Evolutionary conservation across 139 green algal species (phyloP).

Genomic region (Volvox africanus): DNA sequence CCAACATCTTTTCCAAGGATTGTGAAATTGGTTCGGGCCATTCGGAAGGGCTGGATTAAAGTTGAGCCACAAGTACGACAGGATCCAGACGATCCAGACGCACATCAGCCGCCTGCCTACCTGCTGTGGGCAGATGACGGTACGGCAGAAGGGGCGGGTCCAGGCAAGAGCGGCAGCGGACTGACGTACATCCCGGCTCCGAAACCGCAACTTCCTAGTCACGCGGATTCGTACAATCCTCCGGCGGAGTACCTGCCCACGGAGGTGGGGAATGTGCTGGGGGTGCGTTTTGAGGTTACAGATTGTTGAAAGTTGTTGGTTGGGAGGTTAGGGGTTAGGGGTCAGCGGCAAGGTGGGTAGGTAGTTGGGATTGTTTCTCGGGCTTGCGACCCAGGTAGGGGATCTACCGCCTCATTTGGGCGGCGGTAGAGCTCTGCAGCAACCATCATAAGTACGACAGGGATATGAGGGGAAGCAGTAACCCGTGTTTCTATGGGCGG

Average conservation of each 20-base stretch:
- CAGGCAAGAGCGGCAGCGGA: conserved; percentile 77
- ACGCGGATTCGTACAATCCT: conserved; percentile 97
- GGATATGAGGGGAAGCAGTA: no score
- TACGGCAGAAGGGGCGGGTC: conserved; percentile 16
- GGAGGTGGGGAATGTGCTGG: conserved; percentile 64
- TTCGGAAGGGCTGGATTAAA: conserved; percentile 94
- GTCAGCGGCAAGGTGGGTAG: no score
- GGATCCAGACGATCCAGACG: conserved; percentile 40
- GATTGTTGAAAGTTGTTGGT: no score
- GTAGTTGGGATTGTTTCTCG: no score
- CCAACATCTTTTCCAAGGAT: conserved; percentile 53
- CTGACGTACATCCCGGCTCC: conserved; percentile 94
- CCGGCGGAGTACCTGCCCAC: conserved; percentile 95
- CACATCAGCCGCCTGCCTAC: conserved; percentile 72
- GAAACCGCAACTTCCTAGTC: conserved; percentile 91
- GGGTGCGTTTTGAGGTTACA: no score
- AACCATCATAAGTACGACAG: no score
- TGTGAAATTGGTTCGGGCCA: conserved; percentile 83
- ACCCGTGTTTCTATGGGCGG: no score
- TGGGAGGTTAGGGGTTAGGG: no score
- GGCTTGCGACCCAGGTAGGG: no score
- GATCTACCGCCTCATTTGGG: no score
- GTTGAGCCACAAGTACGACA: not conserved
- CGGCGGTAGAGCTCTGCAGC: no score
- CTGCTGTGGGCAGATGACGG: conserved; percentile 95